Percentiles rank a stretch among this genome's conserved stretches.
Conservation (phyloP, 202 grass and related monocot genomes). For the Alloteropsis angusta region DNA sequence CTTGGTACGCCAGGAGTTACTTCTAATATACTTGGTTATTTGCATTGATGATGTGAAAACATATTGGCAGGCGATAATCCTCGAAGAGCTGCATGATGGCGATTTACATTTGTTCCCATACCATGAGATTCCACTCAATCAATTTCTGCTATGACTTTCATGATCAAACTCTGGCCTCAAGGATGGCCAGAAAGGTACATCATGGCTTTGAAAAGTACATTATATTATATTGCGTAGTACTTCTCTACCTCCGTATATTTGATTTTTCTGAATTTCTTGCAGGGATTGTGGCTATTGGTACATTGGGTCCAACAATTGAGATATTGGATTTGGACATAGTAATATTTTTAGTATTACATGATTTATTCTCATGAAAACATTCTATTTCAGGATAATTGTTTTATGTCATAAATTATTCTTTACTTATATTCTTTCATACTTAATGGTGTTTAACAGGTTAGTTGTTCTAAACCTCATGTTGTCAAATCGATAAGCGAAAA, state of each 20-base stretch:
- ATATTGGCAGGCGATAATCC: constrained; percentile 44
- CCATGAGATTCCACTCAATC: constrained; percentile 62
- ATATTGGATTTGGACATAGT: constrained; percentile 85
- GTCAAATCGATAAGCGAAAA: constrained; percentile 53
- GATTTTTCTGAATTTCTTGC: background rate
- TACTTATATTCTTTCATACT: background rate
- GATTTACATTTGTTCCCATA: constrained; percentile 71
- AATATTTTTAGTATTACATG: constrained; percentile 7
- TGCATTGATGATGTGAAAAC: background rate
- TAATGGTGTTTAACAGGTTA: constrained; percentile 39
- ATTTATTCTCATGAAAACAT: background rate
- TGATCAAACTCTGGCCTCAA: constrained; percentile 62
- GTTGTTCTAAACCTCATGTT: constrained; percentile 43
- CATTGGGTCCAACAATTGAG: constrained; percentile 69
- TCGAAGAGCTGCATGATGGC: constrained; percentile 58
- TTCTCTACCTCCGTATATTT: background rate
- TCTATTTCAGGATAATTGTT: too few relatives aligned
- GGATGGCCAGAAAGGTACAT: constrained; percentile 57
- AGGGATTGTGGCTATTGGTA: constrained; percentile 74
- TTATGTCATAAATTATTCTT: background rate
- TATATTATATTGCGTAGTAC: too few relatives aligned
- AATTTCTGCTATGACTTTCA: constrained; percentile 53
- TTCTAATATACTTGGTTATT: background rate
- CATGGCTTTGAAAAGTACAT: too few relatives aligned
- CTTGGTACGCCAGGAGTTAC: too few relatives aligned